A percentile compares a stretch with the other conserved stretches of the same genome.
Evolutionary conservation across 192 early-diverging fungal genomes (phyloP).

Genomic region (Polychytrium aggregatum): DNA sequence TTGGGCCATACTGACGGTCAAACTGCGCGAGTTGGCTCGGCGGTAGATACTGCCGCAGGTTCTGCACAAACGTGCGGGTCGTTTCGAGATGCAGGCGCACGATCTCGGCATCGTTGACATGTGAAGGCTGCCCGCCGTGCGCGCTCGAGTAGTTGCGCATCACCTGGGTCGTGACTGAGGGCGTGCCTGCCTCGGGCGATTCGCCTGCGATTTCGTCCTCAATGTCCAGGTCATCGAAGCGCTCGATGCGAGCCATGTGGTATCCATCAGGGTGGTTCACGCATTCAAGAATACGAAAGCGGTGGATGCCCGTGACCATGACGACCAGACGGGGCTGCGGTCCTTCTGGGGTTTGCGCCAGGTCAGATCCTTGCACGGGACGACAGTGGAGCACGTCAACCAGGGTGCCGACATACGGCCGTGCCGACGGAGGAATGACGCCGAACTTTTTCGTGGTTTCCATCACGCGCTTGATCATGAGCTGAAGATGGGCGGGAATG

Average conservation of each 20-base stretch:
- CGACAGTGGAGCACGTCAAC: slow-evolving; percentile 13
- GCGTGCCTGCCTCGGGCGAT: too few relatives aligned
- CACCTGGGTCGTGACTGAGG: too few relatives aligned
- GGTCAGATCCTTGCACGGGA: slow-evolving; percentile 7
- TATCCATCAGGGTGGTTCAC: slow-evolving; percentile 2
- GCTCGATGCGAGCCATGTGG: not conserved
- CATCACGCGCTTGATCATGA: slow-evolving; percentile 3
- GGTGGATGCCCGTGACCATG: slow-evolving; percentile 1
- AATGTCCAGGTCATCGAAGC: slow-evolving; percentile 6
- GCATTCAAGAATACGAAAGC: not conserved
- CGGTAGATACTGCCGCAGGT: slow-evolving; percentile 22
- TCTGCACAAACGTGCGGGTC: slow-evolving; percentile 2
- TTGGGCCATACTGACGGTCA: slow-evolving; percentile 6
- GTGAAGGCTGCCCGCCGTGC: not conserved
- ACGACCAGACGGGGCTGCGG: slow-evolving; percentile 5
- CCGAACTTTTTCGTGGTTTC: slow-evolving; percentile 6
- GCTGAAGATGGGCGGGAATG: too few relatives aligned
- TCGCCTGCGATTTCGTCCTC: not conserved
- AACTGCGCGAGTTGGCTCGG: slow-evolving; percentile 46
- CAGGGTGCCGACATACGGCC: slow-evolving; percentile 11
- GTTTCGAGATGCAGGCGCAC: slow-evolving; percentile 1
- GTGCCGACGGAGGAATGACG: slow-evolving; percentile 5
- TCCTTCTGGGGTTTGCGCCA: slow-evolving; percentile 4
- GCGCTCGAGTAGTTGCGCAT: too few relatives aligned
- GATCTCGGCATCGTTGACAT: too few relatives aligned